Percentiles rank a stretch among this genome's conserved stretches.
Conservation (phyloP, 192 early-diverging fungal genomes). For the Rhizophagus sp. region DNA sequence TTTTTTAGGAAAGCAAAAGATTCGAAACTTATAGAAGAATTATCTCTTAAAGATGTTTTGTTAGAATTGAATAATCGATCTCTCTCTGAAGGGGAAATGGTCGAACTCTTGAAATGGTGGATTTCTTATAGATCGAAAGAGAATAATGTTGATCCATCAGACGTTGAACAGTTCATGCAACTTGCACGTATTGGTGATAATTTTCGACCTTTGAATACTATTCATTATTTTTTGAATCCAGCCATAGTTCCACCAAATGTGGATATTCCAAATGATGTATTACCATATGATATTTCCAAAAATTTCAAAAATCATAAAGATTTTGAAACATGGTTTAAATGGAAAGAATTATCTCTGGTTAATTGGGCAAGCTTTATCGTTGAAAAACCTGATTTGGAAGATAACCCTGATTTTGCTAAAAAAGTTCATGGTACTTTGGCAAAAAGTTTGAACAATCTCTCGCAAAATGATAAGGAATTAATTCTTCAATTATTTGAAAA, state of each 20-base stretch:
- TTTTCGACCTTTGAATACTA: conserved; percentile 46
- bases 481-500: conserved; percentile 35
- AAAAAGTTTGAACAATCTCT: conserved; percentile 46
- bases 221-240: conserved; percentile 62
- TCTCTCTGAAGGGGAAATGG: conserved; percentile 58
- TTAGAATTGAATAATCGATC: conserved; percentile 61
- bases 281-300: conserved; percentile 15
- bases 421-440: conserved; percentile 58
- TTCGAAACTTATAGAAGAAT: conserved; percentile 35
- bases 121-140: conserved; percentile 45
- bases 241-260: neutral
- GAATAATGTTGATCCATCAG: neutral
- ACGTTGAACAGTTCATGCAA: neutral
- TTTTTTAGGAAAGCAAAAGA: conserved; percentile 55
- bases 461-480: conserved; percentile 35
- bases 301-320: conserved; percentile 7
- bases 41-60: conserved; percentile 66
- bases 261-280: neutral
- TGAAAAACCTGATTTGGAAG: conserved; percentile 17
- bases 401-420: conserved; percentile 62
- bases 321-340: conserved; percentile 13
- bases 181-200: conserved; percentile 31
- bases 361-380: conserved; percentile 11
- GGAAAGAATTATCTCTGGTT: conserved; percentile 15
- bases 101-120: conserved; percentile 80